Base-by-base conservation (phyloP, 2,329 filamentous ascomycete genomes). In the Fulvia fulva region DNA sequence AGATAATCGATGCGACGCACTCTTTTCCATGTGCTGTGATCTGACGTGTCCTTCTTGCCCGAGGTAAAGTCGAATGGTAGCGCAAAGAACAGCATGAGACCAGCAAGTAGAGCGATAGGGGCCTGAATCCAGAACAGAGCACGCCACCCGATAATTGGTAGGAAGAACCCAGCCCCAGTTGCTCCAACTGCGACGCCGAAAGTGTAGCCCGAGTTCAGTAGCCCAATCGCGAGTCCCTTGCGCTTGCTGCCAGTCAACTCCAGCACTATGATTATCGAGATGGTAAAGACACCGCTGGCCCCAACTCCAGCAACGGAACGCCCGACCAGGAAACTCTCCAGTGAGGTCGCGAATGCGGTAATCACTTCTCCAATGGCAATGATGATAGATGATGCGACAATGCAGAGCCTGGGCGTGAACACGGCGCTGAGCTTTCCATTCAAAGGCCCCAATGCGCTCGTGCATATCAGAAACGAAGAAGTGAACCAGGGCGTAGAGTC, bases 401-500 rank as follows among this genome's bases (percentile, higher is more conserved):
- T 80, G 67, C 89, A 87, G 22, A 78, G 68, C 23, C 87, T 80
- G 0, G 89, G 83, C 0, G 87, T 84, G 72, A 95, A 93, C 23
- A 94, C 84, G 66, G 86, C 84, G 47, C 86, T 84, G 1, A 95
- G 77, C 19, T 89, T 85, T 6, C 90, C 90, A 41, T 84, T 81
- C 1, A 95, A 73, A 0, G 90, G 89, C 0, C 87, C 83, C 12
- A 89, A 74, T 51, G 80, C 82, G 28, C 80, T 80, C 71, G 80
- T 75, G 23, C 78, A 76, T 53, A 90, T 81, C 80, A 94, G 79
- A 70, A 90, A 95, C 2, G 87, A 80, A 30, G 88, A 90, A 7
- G 88, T 91, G 70, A 94, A 91, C 90, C 90, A 95, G 72, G 85
- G 88, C 34, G 85, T 86, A 56, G 85, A 78, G 56, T 86, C 84